These are phyloP conservation scores for Pseudogymnoascus sp. DNA, from an alignment of 2,329 filamentous ascomycete genomes.

Conservation along the genomic window DNA sequence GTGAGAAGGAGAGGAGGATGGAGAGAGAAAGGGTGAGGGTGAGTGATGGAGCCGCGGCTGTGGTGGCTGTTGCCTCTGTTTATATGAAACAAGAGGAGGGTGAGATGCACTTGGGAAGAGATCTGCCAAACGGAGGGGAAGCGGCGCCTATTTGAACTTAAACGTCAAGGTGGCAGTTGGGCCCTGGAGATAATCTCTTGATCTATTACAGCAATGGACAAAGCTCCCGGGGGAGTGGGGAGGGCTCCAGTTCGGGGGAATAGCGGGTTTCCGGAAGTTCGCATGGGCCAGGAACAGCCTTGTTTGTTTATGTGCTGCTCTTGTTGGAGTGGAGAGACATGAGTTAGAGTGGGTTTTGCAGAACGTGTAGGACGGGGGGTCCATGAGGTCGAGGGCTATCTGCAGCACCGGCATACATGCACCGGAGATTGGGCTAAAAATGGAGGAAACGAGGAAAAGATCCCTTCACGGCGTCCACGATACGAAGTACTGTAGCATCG, in stretches of 20 bases:
- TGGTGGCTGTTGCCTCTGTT: background rate
- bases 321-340: background rate
- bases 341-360: background rate
- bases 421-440: background rate
- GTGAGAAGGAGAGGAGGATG: background rate
- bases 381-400: background rate
- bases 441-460: background rate
- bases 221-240: conserved; percentile 1
- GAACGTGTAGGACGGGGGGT: background rate
- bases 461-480: background rate
- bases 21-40: background rate
- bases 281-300: conserved; percentile 1
- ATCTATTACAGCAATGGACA: conserved; percentile 1
- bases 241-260: background rate
- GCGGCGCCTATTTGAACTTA: conserved; percentile 4
- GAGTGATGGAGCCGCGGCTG: background rate
- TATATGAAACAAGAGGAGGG: background rate
- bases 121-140: conserved; percentile 2
- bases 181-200: background rate
- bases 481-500: background rate
- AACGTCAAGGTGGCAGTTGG: background rate
- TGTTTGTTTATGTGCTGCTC: background rate
- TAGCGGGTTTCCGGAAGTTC: conserved; percentile 2
- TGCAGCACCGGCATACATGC: background rate
- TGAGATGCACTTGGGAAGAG: conserved; percentile 1